A percentile compares a stretch with the other conserved stretches of the same genome.
Evolutionary conservation across 2,329 filamentous ascomycete species (phyloP).

Genomic region (Hypoxylon sp.): DNA sequence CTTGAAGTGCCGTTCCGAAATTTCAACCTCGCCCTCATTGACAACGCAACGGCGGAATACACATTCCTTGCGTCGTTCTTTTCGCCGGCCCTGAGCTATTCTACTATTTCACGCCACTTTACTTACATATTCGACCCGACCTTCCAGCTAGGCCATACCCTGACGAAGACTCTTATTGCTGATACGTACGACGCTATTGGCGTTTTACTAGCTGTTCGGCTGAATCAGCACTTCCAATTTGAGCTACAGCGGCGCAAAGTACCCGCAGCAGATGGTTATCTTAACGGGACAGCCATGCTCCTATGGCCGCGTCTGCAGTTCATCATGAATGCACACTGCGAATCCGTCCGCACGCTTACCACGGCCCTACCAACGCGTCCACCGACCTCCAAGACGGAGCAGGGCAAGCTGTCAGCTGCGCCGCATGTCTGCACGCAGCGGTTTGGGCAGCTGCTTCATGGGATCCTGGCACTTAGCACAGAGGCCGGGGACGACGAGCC

Average conservation of each 20-base stretch:
- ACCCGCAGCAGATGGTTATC: slow-evolving; percentile 88
- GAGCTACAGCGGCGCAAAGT: slow-evolving; percentile 92
- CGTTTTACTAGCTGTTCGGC: slow-evolving; percentile 87
- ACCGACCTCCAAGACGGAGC: slow-evolving; percentile 63
- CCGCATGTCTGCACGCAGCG: slow-evolving; percentile 93
- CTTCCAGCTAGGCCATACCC: slow-evolving; percentile 82
- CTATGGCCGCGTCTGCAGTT: slow-evolving; percentile 96
- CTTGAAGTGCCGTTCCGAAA: slow-evolving; percentile 92
- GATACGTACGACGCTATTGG: slow-evolving; percentile 88
- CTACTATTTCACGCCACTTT: slow-evolving; percentile 86
- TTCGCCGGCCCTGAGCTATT: slow-evolving; percentile 79
- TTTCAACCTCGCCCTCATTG: slow-evolving; percentile 93
- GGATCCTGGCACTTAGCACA: slow-evolving; percentile 84
- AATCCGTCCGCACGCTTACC: slow-evolving; percentile 79
- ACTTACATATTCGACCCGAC: slow-evolving; percentile 90
- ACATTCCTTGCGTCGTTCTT: slow-evolving; percentile 94
- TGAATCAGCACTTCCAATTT: slow-evolving; percentile 96
- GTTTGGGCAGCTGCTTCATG: slow-evolving; percentile 93
- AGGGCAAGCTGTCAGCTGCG: slow-evolving; percentile 78
- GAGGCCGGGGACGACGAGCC: slow-evolving; percentile 96
- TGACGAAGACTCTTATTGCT: slow-evolving; percentile 83
- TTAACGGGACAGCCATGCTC: slow-evolving; percentile 95
- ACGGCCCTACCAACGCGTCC: slow-evolving; percentile 66
- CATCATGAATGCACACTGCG: slow-evolving; percentile 93
- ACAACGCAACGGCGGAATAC: slow-evolving; percentile 96